Base-by-base conservation (phyloP, 2,329 filamentous ascomycete genomes). In the Aspergillus neoniger region DNA sequence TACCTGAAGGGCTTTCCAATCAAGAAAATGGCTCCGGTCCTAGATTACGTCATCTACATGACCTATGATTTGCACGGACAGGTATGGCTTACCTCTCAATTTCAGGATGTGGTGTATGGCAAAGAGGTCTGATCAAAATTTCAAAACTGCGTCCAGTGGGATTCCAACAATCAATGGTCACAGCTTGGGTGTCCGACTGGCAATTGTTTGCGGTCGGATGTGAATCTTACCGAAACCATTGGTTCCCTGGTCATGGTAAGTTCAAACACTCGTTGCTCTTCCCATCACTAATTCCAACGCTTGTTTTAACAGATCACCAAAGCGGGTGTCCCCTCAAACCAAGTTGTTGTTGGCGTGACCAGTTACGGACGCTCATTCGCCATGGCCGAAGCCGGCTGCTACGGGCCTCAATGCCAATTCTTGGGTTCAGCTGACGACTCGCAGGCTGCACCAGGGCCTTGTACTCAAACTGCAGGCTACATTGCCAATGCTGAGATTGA, bases 31-130 rank as follows among this genome's bases (percentile, higher is more conserved):
- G 28, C 39, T 1, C 28, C 59, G 2, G 17, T 62, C 15, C 28
- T 65, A 10, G 63, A 68, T 50, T 62, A 60, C 48, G 62, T 68
- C 50, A 59, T 67, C 15, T 64, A 61, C 52, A 67, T 67, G 64
- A 56, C 61, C n/a, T 67, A 67, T 19, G 64, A 67, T 51, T 55
- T 67, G 8, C 65, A 67, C 38, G 64, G 65, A 5, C 59, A 43
- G 41, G 41, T 43, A 43, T 43, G 41, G 8, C 17, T 2, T 10
- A n/a, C n/a, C 7, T 43, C 7, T 43, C 12, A 8, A 41, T 41
- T 28, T 28, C 4, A 9, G 2, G 2, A 10, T 43, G 17, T 3
- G 39, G 17, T 19, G 7, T 4, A 8, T 21, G 39, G n/a, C 38
- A 19, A 19, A 4, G 2, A 43, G 8, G 15, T 1, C 39, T 43